Conservation (phyloP, 2,329 filamentous ascomycete species). For the Penicillium sp. region DNA sequence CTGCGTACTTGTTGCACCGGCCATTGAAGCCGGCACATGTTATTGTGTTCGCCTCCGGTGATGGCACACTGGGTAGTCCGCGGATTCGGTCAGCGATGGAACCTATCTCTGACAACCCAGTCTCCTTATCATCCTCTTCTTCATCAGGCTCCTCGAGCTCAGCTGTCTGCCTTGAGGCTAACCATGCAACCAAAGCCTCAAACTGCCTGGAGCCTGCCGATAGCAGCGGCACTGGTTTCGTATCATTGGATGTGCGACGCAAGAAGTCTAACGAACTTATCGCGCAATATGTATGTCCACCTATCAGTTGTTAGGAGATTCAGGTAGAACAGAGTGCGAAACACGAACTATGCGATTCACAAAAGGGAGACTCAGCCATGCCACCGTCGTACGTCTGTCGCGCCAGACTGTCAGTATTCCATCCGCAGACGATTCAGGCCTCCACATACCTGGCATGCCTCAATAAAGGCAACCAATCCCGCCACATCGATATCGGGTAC, state of each 20-base stretch:
- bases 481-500: slow-evolving; percentile 72
- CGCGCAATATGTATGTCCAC: slow-evolving; percentile 87
- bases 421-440: not conserved
- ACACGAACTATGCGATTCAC: slow-evolving; percentile 74
- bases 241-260: slow-evolving; percentile 53
- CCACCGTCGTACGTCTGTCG: slow-evolving; percentile 77
- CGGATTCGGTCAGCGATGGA: slow-evolving; percentile 27
- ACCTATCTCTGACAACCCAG: slow-evolving; percentile 6
- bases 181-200: slow-evolving; percentile 50
- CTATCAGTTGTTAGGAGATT: slow-evolving; percentile 45
- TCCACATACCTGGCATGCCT: slow-evolving; percentile 54
- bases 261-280: slow-evolving; percentile 73
- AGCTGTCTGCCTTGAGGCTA: slow-evolving; percentile 61
- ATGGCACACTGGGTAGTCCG: slow-evolving; percentile 27
- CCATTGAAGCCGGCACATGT: slow-evolving; percentile 78
- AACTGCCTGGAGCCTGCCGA: slow-evolving; percentile 30
- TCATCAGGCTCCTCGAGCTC: slow-evolving; percentile 43
- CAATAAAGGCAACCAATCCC: slow-evolving; percentile 66
- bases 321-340: slow-evolving; percentile 4
- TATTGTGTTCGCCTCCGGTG: slow-evolving; percentile 31
- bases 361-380: slow-evolving; percentile 69
- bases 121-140: slow-evolving; percentile 12
- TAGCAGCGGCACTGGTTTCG: slow-evolving; percentile 21
- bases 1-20: slow-evolving; percentile 81
- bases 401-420: slow-evolving; percentile 4